Conservation (phyloP, 2,329 filamentous ascomycete species). For the Colletotrichum sp. region DNA sequence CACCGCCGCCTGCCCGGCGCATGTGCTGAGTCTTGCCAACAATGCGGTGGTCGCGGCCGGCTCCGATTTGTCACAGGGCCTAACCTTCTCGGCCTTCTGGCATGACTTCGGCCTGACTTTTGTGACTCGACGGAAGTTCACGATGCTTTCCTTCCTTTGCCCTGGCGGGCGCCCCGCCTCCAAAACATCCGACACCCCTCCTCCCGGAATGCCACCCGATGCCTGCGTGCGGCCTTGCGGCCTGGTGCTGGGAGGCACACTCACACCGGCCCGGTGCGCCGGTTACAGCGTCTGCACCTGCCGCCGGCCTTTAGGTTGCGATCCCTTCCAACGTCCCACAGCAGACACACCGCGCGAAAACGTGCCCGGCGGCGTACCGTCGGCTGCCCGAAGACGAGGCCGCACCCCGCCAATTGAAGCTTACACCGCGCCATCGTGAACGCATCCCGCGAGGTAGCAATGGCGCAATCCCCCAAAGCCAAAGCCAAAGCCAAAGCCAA, state of each 20-base stretch:
- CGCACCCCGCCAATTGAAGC: not conserved
- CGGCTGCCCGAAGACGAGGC: not conserved
- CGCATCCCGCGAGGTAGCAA: not conserved
- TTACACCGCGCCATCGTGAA: not conserved
- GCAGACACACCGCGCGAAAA: not conserved
- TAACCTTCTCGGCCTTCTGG: not conserved
- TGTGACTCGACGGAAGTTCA: not conserved
- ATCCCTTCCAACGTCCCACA: not conserved
- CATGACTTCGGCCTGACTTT: conserved; percentile 1
- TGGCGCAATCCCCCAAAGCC: not conserved
- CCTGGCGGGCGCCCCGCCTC: not conserved
- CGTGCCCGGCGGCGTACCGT: not conserved
- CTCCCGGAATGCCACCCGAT: not conserved
- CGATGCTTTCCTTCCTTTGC: not conserved
- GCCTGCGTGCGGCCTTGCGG: not conserved
- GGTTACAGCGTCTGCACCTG: not conserved
- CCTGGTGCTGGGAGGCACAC: not conserved
- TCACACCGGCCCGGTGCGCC: not conserved
- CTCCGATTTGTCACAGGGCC: not conserved
- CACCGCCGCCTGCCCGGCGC: not conserved
- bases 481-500: not conserved
- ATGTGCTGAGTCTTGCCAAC: not conserved
- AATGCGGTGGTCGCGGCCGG: not conserved
- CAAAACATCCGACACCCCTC: not conserved
- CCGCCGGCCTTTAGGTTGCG: not conserved